These are phyloP conservation scores for Lobosporangium transversale DNA, from an alignment of 192 early-diverging fungal species.

Conservation along the genomic window DNA sequence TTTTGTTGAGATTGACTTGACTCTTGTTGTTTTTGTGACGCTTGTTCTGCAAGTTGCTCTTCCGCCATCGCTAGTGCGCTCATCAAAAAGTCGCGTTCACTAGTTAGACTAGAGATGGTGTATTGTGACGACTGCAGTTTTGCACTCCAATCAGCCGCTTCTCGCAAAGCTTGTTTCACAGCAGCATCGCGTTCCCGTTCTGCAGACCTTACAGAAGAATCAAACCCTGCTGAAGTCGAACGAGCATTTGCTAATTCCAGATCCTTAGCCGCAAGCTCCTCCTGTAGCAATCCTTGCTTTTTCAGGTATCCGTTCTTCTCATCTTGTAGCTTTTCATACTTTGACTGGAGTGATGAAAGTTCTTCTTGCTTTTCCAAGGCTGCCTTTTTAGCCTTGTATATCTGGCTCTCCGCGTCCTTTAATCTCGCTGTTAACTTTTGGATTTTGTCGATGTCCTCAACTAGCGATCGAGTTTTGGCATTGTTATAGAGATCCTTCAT, in stretches of 20 bases:
- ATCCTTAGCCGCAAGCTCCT: constrained; percentile 18
- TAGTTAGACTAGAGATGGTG: constrained; percentile 1
- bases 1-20: neutral
- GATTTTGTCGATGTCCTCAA: constrained; percentile 6
- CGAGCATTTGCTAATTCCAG: constrained; percentile 11
- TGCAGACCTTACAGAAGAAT: constrained; percentile 8
- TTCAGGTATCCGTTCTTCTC: constrained; percentile 23
- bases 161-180: neutral
- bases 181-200: constrained; percentile 17
- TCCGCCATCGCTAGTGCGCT: neutral
- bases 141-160: neutral
- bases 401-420: neutral
- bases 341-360: neutral
- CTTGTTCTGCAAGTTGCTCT: constrained; percentile 1
- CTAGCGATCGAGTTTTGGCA: neutral
- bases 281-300: constrained; percentile 9
- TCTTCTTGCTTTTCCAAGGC: constrained; percentile 1
- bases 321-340: constrained; percentile 10
- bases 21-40: constrained; percentile 1
- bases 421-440: neutral
- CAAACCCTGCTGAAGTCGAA: constrained; percentile 8
- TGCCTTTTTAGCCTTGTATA: neutral
- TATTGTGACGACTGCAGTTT: constrained; percentile 3
- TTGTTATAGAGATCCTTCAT: neutral
- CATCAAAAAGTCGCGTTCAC: constrained; percentile 22